phyloP scores from a whole-genome alignment of 2,329 filamentous ascomycete species.

The Talaromyces piceae region DNA sequence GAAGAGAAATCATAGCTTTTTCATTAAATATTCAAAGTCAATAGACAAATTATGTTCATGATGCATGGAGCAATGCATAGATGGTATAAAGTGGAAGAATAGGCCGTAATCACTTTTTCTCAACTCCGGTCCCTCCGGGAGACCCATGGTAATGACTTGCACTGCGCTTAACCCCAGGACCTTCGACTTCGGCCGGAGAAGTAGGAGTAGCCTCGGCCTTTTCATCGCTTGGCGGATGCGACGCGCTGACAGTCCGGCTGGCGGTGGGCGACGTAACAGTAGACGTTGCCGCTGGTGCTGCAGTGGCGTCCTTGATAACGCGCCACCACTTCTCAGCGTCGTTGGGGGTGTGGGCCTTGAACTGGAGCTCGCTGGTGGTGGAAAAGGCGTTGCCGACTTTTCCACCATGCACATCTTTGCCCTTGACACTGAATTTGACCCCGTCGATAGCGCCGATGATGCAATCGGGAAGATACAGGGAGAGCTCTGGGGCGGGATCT shows the following conservation, averaged over 20 bases:
- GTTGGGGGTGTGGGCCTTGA: constrained; percentile 75
- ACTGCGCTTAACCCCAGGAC: constrained; percentile 16
- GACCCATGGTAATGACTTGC: constrained; percentile 23
- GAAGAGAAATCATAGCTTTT: background rate
- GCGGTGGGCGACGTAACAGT: background rate
- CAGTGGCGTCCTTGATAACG: constrained; percentile 47
- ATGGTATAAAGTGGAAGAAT: background rate
- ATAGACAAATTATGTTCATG: background rate
- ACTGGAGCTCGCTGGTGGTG: constrained; percentile 69
- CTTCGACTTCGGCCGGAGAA: background rate
- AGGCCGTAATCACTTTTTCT: background rate
- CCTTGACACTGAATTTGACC: constrained; percentile 88
- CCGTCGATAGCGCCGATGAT: constrained; percentile 64
- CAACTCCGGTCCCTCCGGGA: constrained; percentile 19
- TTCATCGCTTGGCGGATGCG: constrained; percentile 2
- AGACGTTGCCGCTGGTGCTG: background rate
- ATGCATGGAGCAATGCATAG: background rate
- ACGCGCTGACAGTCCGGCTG: constrained; percentile 9
- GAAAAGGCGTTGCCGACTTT: constrained; percentile 74
- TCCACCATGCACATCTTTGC: constrained; percentile 76
- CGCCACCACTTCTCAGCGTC: constrained; percentile 84
- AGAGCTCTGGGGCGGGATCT: constrained; percentile 66
- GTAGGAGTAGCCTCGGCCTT: background rate
- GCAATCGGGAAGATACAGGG: constrained; percentile 88
- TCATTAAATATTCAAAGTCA: background rate